Conservation (phyloP, 2,329 filamentous ascomycete genomes). For the Ceratocystis huliohia region DNA sequence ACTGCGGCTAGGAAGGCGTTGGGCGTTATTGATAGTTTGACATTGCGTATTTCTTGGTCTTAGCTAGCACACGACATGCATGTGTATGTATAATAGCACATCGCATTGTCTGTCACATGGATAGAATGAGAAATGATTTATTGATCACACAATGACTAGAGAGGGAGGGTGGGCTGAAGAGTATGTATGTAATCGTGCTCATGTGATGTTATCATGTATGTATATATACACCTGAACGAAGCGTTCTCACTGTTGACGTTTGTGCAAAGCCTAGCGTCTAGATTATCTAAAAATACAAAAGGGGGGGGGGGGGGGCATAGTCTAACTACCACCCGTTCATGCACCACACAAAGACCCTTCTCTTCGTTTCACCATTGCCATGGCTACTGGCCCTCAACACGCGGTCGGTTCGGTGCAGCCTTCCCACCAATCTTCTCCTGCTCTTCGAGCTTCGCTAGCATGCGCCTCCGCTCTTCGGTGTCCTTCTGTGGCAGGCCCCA, state of each 20-base stretch:
- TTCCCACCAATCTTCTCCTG: slow-evolving; percentile 46
- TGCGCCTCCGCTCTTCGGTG: slow-evolving; percentile 36
- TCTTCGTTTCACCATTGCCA: neutral
- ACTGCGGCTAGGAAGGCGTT: neutral
- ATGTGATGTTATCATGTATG: slow-evolving; percentile 4
- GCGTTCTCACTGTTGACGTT: neutral
- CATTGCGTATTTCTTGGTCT: neutral
- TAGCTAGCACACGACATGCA: no score
- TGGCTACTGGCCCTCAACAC: slow-evolving; percentile 10
- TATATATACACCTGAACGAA: neutral
- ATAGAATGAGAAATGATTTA: no score
- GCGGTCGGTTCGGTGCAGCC: slow-evolving; percentile 30
- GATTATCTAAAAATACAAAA: slow-evolving; percentile 17
- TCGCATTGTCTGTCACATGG: no score
- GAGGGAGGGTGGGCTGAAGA: neutral
- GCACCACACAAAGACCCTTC: neutral
- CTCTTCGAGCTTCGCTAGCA: slow-evolving; percentile 39
- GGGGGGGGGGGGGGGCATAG: neutral
- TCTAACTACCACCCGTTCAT: neutral
- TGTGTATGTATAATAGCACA: no score
- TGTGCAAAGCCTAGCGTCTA: neutral
- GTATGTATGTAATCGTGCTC: neutral
- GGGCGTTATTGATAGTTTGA: slow-evolving; percentile 3
- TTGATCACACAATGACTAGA: no score
- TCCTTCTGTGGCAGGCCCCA: slow-evolving; percentile 50